phyloP scores from a whole-genome alignment of 768 basidiomycete species.

The Termitomyces sp. region DNA sequence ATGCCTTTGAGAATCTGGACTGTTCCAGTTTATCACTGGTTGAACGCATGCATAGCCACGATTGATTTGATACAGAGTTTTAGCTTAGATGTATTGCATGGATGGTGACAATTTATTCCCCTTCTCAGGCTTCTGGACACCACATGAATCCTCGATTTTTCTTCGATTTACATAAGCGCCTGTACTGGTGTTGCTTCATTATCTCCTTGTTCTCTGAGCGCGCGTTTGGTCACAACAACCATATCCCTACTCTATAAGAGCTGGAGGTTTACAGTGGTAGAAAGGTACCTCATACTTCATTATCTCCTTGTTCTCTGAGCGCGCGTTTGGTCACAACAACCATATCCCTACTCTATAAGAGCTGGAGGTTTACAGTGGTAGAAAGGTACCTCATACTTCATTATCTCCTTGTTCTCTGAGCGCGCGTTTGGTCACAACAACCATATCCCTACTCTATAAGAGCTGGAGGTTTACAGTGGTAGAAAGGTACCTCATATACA shows the following conservation, averaged over 20 bases:
- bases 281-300: background rate
- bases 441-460: slow-evolving; percentile 1
- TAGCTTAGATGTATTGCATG: background rate
- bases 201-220: slow-evolving; percentile 1
- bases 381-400: background rate
- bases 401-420: slow-evolving; percentile 2
- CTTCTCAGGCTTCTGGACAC: background rate
- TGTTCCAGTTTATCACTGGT: no score
- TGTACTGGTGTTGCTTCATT: background rate
- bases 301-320: slow-evolving; percentile 2
- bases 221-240: background rate
- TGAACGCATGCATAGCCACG: no score
- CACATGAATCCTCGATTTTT: no score
- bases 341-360: slow-evolving; percentile 1
- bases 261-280: background rate
- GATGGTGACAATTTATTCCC: background rate
- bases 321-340: background rate
- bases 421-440: background rate
- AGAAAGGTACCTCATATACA: background rate
- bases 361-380: background rate
- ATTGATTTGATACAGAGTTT: background rate
- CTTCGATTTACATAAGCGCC: no score
- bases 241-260: slow-evolving; percentile 2
- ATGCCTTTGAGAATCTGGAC: no score
- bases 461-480: background rate